phyloP scores from a whole-genome alignment of 2,329 filamentous ascomycete genomes.

The Talaromyces piceae region DNA sequence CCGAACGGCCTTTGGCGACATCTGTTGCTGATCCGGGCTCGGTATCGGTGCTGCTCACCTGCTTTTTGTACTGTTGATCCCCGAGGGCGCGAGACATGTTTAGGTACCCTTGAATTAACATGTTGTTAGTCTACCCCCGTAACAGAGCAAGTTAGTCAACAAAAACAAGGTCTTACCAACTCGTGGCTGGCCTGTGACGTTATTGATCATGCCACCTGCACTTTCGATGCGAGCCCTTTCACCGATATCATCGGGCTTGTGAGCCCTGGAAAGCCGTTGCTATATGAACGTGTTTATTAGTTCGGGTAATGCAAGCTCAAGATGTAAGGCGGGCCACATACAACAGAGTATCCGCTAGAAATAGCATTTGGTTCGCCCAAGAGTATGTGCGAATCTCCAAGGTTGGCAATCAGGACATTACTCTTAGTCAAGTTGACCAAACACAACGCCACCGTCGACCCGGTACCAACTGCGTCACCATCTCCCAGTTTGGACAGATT shows the following conservation, averaged over 20 bases:
- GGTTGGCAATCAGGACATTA: neutral
- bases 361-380: neutral
- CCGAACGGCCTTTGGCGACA: neutral
- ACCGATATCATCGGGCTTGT: neutral
- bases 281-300: neutral
- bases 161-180: neutral
- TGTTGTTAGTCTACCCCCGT: too few species aligned
- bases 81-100: neutral
- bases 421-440: neutral
- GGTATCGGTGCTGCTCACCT: neutral
- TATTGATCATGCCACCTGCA: neutral
- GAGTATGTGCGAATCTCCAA: neutral
- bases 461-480: neutral
- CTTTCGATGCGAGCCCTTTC: neutral
- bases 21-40: neutral
- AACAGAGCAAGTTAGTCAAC: too few species aligned
- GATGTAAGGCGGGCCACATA: neutral
- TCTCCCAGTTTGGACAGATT: neutral
- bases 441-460: neutral
- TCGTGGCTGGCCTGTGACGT: neutral
- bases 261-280: neutral
- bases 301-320: neutral
- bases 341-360: neutral
- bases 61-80: neutral
- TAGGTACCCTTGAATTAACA: neutral